phyloP scores from a whole-genome alignment of 306 rosid species.

The Prunus padus region DNA sequence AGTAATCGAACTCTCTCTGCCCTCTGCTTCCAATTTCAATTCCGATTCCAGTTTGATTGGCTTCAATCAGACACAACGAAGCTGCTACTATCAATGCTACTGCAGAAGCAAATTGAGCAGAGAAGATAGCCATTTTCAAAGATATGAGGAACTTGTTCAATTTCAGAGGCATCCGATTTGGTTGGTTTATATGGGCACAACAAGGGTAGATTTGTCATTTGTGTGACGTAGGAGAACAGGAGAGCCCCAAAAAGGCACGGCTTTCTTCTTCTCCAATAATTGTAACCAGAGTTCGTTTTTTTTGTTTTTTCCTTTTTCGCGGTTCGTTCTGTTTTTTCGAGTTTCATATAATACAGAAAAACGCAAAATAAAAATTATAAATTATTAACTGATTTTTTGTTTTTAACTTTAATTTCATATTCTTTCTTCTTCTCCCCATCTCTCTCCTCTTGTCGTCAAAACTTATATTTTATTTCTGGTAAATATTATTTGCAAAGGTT shows the following conservation, averaged over 20 bases:
- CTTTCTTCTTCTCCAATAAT: neutral
- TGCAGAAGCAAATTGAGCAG: slow-evolving; percentile 16
- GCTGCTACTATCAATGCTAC: slow-evolving; percentile 7
- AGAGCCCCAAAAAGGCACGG: neutral
- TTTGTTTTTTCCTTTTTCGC: neutral
- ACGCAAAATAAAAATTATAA: too few species aligned
- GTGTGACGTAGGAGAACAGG: neutral
- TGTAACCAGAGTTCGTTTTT: neutral
- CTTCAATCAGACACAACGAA: slow-evolving; percentile 13
- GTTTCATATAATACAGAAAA: neutral
- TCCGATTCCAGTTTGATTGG: slow-evolving; percentile 9
- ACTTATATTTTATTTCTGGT: too few species aligned
- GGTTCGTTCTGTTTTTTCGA: neutral
- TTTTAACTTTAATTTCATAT: too few species aligned
- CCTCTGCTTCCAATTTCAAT: slow-evolving; percentile 14
- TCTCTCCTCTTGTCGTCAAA: too few species aligned
- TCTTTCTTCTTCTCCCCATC: too few species aligned
- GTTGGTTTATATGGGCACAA: neutral
- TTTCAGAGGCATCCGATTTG: neutral
- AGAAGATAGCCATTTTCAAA: slow-evolving; percentile 17
- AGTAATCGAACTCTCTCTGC: slow-evolving; percentile 90
- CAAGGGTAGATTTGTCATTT: slow-evolving; percentile 5
- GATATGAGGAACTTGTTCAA: neutral
- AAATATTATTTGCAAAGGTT: too few species aligned
- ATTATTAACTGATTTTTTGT: too few species aligned